Base-by-base conservation (phyloP, 768 basidiomycete species). In the Amanita exitialis region DNA sequence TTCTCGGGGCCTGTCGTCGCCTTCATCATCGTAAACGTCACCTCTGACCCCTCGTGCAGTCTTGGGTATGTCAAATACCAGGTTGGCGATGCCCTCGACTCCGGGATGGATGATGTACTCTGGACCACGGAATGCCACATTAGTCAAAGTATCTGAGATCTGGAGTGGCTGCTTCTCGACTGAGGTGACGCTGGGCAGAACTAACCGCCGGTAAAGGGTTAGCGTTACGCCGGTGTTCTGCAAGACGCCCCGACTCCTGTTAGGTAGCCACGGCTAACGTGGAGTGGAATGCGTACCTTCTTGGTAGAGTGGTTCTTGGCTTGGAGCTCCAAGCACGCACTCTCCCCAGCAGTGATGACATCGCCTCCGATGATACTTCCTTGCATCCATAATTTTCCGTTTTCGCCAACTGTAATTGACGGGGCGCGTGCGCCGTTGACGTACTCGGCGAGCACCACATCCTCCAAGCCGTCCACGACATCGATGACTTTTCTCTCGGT, bases 271-370 rank as follows among this genome's bases (percentile, higher is more conserved):
- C 28, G 39, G 44, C 37, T 28, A 46, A 32, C 49, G 23, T 49
- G 38, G 34, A 28, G 20, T 58, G 64, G 53, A 34, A 7, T 23
- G 49, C 56, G 16, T 28, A 86, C 89, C 82, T 84, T 90, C 68
- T 85, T 87, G 46, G 69, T 67, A 1, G 88, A 86, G 61, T 89
- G 83, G 58, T 92, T 92, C 71, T 82, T 89, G 44, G 91, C 82
- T 55, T 83, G 79, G 48, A 92, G 65, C 58, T 89, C 83, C 38
- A 91, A 70, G 60, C 82, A 85, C 15, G 76, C 82, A 53, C 76
- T 78, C 59, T 81, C 78, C 7, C 89, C 89, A 27, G 83, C 77
- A 6, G 88, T 71, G 15, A 83, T 59, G 12, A 83, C 65, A 6
- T 76, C 79, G 9, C 50, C 50, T 30, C 79, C 83, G 20, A 86